Evolutionary conservation across 1,284 basidiomycete species (phyloP).

Genomic region (Papiliotrema laurentii): DNA sequence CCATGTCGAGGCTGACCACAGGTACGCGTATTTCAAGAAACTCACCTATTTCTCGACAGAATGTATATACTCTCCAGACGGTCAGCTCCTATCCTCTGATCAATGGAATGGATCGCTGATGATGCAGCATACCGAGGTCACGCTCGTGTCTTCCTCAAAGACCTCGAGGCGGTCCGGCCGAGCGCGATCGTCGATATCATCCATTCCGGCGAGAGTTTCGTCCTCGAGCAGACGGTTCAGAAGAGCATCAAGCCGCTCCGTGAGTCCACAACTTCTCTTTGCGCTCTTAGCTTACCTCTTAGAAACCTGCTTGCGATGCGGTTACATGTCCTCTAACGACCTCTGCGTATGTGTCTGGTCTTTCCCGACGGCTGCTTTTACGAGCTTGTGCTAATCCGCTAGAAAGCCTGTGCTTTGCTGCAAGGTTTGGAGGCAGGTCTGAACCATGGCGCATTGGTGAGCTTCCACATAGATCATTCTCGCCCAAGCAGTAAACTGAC

Average conservation of each 20-base stretch:
- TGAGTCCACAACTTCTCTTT: conserved; percentile 46
- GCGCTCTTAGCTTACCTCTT: conserved; percentile 12
- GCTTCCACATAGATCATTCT: conserved; percentile 26
- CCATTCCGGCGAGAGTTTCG: conserved; percentile 87
- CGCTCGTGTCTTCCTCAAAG: conserved; percentile 88
- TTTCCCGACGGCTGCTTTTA: not conserved
- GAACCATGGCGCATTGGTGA: conserved; percentile 54
- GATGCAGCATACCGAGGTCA: conserved; percentile 89
- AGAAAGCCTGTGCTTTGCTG: conserved; percentile 82
- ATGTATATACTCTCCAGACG: conserved; percentile 95
- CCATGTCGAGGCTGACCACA: conserved; percentile 37
- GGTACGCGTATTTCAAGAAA: conserved; percentile 98
- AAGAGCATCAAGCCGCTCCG: conserved; percentile 71
- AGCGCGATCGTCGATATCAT: conserved; percentile 97
- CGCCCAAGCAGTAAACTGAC: conserved; percentile 1
- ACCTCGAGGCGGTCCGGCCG: conserved; percentile 87
- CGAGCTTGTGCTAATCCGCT: not conserved
- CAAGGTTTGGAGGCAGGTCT: conserved; percentile 86
- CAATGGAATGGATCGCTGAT: not conserved
- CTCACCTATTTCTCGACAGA: conserved; percentile 99
- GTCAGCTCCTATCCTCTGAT: conserved; percentile 24
- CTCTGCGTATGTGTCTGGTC: conserved; percentile 56
- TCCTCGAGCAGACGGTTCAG: conserved; percentile 70
- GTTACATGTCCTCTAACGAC: conserved; percentile 87
- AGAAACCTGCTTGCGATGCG: conserved; percentile 86